Base-by-base conservation (phyloP, 345 rosid genomes). In the Ceriops tagal region DNA sequence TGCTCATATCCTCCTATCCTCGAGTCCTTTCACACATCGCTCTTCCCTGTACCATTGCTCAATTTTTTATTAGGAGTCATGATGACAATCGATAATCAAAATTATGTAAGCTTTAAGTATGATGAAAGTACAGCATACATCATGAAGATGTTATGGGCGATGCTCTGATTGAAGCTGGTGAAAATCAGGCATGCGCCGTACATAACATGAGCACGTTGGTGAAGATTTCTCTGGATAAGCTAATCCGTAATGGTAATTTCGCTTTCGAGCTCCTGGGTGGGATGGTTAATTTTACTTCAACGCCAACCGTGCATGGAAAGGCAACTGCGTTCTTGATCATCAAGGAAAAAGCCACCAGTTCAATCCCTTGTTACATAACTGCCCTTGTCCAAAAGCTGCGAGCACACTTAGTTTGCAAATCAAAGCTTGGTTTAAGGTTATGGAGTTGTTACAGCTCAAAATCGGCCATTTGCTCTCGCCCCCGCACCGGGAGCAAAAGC, bases 31-130 rank as follows among this genome's bases (percentile, higher is more conserved):
- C 4, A 58, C 4, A 6, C 32, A 20, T 8, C 32, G 10, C 5
- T 20, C 20, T 19, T 22, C 8, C 74, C 75, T 0, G 3, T 0
- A 0, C 27, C 53, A 3, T 26, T 56, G 28, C 28, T 80, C 6
- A 72, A 82, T 31, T 0, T 78, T 28, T 75, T 83, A 2, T 19
- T 83, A n/a, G 82, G 74, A 5, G 0, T 78, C 8, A 43, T n/a
- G 11, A n/a, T 80, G 59, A 78, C 71, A 0, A 20, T 83, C 10
- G 69, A 82, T 8, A 84, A 82, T 51, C 76, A 28, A 30, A 84
- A 82, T 34, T 79, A 82, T 19, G 86, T 86, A 9, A 68, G 79
- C 49, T 83, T 80, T 66, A 61, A 55, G 52, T 77, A 80, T 58
- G 9, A 69, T 6, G 27, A 78, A 19, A 58, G 72, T 30, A 73